Percentiles rank a stretch among this genome's conserved stretches.
Evolutionary conservation across 768 basidiomycete species (phyloP).

Genomic region (Podaxis sp.): DNA sequence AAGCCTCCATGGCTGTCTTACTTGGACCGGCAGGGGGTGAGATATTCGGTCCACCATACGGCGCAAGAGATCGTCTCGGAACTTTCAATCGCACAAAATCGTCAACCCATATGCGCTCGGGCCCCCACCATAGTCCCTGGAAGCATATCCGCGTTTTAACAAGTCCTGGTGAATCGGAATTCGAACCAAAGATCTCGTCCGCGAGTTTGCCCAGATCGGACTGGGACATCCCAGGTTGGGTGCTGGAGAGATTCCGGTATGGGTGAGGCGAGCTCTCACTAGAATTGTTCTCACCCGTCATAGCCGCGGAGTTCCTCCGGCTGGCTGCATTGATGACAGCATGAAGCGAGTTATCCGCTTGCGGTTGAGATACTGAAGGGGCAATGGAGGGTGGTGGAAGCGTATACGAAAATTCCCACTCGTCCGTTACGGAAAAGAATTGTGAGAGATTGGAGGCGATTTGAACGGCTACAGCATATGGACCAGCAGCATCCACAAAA

Average conservation of each 20-base stretch:
- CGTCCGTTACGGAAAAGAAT: constrained; percentile 73
- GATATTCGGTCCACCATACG: constrained; percentile 59
- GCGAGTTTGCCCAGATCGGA: not conserved
- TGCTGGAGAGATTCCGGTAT: constrained; percentile 9
- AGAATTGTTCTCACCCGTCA: not conserved
- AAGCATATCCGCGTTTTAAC: constrained; percentile 50
- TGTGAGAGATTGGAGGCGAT: constrained; percentile 60
- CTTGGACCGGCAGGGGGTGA: constrained; percentile 61
- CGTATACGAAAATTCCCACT: constrained; percentile 60
- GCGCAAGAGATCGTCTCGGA: constrained; percentile 64
- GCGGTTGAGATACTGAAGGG: constrained; percentile 18
- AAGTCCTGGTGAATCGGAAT: constrained; percentile 13
- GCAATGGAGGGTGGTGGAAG: constrained; percentile 28
- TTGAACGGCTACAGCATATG: constrained; percentile 72
- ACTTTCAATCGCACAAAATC: constrained; percentile 81
- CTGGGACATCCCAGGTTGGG: not conserved
- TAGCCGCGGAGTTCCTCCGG: constrained; percentile 34
- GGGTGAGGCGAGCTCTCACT: constrained; percentile 9
- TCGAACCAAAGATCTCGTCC: not conserved
- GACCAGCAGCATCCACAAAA: constrained; percentile 54
- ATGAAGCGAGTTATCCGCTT: constrained; percentile 31
- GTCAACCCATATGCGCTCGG: constrained; percentile 84
- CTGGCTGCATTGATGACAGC: constrained; percentile 46
- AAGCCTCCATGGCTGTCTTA: constrained; percentile 26
- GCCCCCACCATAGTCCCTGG: constrained; percentile 89